Evolutionary conservation across 768 basidiomycete genomes (phyloP).

Genomic region (Pleurotus sapidus): DNA sequence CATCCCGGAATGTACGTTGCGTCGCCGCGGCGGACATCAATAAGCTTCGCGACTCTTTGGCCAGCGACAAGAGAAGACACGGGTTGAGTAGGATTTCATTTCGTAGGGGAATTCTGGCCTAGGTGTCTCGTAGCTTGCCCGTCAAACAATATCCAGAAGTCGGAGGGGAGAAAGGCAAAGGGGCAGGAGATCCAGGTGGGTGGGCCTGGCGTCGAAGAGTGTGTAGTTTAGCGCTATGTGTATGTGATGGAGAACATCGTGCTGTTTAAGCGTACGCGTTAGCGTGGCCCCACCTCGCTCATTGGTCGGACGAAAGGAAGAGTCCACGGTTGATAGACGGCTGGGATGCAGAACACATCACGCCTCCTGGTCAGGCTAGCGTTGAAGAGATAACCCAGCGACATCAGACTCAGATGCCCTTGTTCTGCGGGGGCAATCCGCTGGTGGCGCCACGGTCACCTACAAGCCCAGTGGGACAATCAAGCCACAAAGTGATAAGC

Average conservation of each 20-base stretch:
- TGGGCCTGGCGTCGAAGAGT: background rate
- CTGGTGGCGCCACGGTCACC: background rate
- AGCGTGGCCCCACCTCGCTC: slow-evolving; percentile 5
- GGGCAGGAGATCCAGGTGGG: slow-evolving; percentile 3
- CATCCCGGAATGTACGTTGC: no score
- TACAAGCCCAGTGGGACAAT: background rate
- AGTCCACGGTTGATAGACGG: background rate
- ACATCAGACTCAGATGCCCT: slow-evolving; percentile 1
- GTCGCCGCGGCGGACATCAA: no score
- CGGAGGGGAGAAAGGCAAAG: background rate
- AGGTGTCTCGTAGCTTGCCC: background rate
- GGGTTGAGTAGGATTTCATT: no score
- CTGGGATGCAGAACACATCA: background rate
- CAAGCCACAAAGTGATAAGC: background rate
- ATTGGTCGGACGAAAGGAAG: background rate
- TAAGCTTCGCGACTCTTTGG: no score
- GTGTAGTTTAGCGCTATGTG: background rate
- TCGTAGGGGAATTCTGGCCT: background rate
- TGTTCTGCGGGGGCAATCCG: slow-evolving; percentile 1
- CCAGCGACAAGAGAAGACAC: no score
- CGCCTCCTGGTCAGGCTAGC: background rate
- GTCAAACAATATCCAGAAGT: background rate
- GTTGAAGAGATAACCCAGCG: background rate
- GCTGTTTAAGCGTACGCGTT: background rate
- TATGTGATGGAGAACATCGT: background rate